These are phyloP conservation scores for Tremellales sp. DNA, from an alignment of 1,284 basidiomycete genomes.

Conservation along the genomic window DNA sequence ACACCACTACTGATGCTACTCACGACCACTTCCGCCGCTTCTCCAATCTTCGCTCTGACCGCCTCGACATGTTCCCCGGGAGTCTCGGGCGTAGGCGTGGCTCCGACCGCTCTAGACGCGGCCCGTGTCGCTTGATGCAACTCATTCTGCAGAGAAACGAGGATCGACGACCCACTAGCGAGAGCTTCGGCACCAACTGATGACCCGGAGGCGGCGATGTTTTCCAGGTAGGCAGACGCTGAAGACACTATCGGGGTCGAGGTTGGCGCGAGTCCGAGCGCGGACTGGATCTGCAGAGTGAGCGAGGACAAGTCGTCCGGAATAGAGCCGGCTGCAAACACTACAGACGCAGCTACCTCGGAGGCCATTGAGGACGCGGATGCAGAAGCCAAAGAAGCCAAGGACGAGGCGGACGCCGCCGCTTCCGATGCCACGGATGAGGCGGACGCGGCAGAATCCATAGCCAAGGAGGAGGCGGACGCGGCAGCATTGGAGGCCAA, in stretches of 20 bases:
- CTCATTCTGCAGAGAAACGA: slow-evolving; percentile 19
- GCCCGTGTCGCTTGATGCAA: slow-evolving; percentile 17
- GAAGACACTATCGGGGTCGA: slow-evolving; percentile 16
- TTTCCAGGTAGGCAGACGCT: slow-evolving; percentile 22
- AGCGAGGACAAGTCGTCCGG: slow-evolving; percentile 14
- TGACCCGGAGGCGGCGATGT: slow-evolving; percentile 13
- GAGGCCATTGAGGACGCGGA: slow-evolving; percentile 4
- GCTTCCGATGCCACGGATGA: not conserved
- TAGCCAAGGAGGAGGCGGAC: slow-evolving; percentile 7
- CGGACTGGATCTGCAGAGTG: slow-evolving; percentile 18
- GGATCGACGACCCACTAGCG: slow-evolving; percentile 17
- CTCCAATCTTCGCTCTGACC: slow-evolving; percentile 4
- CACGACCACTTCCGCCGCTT: slow-evolving; percentile 2
- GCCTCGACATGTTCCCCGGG: slow-evolving; percentile 10
- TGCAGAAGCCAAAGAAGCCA: slow-evolving; percentile 6
- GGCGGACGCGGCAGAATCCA: slow-evolving; percentile 11
- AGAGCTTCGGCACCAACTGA: slow-evolving; percentile 18
- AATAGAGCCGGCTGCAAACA: slow-evolving; percentile 15
- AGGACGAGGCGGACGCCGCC: not conserved
- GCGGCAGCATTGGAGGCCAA: slow-evolving; percentile 11
- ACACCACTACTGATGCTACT: slow-evolving; percentile 11
- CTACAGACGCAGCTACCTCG: slow-evolving; percentile 10
- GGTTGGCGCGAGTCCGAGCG: slow-evolving; percentile 18
- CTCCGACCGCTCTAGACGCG: slow-evolving; percentile 11
- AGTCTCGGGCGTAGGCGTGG: slow-evolving; percentile 13